Evolutionary conservation across 2,329 filamentous ascomycete species (phyloP).

Genomic region (Fonsecaea erecta): DNA sequence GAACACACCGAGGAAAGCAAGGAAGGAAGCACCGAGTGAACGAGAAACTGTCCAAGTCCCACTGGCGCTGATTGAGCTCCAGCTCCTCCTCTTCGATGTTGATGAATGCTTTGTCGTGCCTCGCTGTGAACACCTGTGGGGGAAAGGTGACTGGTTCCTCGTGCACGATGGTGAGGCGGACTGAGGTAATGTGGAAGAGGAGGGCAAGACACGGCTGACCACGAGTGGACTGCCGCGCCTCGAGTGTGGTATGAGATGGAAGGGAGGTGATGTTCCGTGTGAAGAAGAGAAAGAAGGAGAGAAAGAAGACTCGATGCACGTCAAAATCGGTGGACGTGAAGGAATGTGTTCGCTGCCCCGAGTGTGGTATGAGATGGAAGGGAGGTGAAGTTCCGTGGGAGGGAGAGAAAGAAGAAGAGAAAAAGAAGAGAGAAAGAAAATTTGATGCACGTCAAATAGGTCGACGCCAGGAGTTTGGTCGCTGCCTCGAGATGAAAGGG

Average conservation of each 20-base stretch:
- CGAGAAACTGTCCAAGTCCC: conserved; percentile 39
- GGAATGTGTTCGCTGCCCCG: no score
- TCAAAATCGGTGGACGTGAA: not conserved
- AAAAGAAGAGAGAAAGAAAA: no score
- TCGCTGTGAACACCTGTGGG: not conserved
- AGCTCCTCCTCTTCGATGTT: not conserved
- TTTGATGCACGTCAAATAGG: no score
- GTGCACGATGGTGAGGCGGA: not conserved
- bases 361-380: not conserved
- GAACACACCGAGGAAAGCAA: conserved; percentile 40
- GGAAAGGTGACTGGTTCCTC: not conserved
- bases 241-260: not conserved
- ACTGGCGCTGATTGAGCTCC: conserved; percentile 30
- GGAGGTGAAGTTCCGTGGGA: no score
- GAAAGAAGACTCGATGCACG: not conserved
- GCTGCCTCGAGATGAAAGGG: not conserved
- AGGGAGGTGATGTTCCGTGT: no score
- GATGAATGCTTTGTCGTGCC: not conserved
- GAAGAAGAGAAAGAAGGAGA: no score
- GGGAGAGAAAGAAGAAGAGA: no score
- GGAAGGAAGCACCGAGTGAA: conserved; percentile 35
- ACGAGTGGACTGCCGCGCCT: not conserved
- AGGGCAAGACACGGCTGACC: not conserved
- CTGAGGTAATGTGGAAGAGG: no score
- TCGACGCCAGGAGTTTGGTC: not conserved